phyloP scores from a whole-genome alignment of 371 early-diverging fungal species.

The Mortierella sp. region DNA sequence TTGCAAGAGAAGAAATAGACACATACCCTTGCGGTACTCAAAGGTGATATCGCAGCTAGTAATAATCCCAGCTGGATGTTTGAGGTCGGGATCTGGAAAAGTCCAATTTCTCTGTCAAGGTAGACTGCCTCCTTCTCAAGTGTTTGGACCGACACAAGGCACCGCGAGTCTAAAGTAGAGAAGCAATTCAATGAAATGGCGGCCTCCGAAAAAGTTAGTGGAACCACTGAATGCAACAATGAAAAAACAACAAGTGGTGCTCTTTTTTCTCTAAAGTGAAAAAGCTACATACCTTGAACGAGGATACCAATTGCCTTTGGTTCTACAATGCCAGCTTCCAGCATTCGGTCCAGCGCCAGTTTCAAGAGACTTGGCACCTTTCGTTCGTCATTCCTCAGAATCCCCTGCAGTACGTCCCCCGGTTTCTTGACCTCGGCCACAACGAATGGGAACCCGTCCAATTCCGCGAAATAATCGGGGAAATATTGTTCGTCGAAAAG shows the following conservation, averaged over 20 bases:
- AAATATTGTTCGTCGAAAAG: constrained; percentile 24
- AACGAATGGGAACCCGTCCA: constrained; percentile 18
- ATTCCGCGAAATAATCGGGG: constrained; percentile 32
- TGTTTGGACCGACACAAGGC: too few relatives aligned
- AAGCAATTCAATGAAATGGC: too few relatives aligned
- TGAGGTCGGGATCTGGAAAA: too few relatives aligned
- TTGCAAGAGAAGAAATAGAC: too few relatives aligned
- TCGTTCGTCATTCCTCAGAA: constrained; percentile 19
- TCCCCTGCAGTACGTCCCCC: not conserved
- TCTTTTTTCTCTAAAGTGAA: not conserved
- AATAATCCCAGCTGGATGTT: too few relatives aligned
- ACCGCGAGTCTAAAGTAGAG: too few relatives aligned
- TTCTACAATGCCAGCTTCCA: constrained; percentile 8
- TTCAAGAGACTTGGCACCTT: constrained; percentile 25
- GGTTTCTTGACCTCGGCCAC: constrained; percentile 30
- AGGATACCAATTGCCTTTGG: not conserved
- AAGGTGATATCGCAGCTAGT: too few relatives aligned
- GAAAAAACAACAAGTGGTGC: not conserved
- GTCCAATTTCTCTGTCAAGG: too few relatives aligned
- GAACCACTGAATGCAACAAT: not conserved
- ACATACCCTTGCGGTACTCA: too few relatives aligned
- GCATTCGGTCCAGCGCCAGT: constrained; percentile 19
- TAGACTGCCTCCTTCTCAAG: too few relatives aligned
- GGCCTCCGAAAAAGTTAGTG: not conserved
- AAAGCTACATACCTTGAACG: not conserved